Conservation (phyloP, 1,139 yeast species). For the Tardiomyces blankii region DNA sequence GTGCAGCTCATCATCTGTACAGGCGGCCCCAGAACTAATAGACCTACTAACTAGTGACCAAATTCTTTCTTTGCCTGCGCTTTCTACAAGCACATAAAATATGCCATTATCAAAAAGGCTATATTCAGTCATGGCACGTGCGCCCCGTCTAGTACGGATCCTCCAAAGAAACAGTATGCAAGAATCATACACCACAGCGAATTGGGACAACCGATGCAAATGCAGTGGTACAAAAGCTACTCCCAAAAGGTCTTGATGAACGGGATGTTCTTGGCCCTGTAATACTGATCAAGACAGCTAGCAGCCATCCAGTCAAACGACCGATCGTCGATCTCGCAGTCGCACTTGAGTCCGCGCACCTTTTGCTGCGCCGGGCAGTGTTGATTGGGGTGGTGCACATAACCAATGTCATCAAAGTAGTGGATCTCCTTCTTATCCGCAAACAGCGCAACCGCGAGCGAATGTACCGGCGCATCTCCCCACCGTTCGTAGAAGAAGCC, state of each 20-base stretch:
- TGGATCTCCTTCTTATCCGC: constrained; percentile 61
- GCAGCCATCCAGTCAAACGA: constrained; percentile 17
- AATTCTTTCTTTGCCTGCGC: no score
- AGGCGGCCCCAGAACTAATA: no score
- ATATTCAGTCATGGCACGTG: no score
- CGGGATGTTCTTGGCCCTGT: constrained; percentile 1
- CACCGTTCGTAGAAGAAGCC: constrained; percentile 81
- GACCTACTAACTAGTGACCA: no score
- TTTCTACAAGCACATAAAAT: no score
- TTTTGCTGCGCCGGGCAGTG: constrained; percentile 58
- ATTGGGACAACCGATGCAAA: no score
- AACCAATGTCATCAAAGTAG: constrained; percentile 86
- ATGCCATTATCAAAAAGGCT: no score
- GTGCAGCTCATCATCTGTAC: no score
- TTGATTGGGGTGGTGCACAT: constrained; percentile 62
- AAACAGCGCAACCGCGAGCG: constrained; percentile 63
- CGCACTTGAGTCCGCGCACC: constrained; percentile 11
- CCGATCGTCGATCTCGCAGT: constrained; percentile 4
- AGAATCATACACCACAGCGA: no score
- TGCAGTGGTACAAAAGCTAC: no score
- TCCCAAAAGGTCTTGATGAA: not conserved
- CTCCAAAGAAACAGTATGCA: no score
- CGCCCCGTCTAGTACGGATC: no score
- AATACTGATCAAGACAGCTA: constrained; percentile 15
- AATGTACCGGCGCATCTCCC: constrained; percentile 91